Conservation (phyloP, 2,329 filamentous ascomycete genomes). For the Gaeumannomyces sp. region DNA sequence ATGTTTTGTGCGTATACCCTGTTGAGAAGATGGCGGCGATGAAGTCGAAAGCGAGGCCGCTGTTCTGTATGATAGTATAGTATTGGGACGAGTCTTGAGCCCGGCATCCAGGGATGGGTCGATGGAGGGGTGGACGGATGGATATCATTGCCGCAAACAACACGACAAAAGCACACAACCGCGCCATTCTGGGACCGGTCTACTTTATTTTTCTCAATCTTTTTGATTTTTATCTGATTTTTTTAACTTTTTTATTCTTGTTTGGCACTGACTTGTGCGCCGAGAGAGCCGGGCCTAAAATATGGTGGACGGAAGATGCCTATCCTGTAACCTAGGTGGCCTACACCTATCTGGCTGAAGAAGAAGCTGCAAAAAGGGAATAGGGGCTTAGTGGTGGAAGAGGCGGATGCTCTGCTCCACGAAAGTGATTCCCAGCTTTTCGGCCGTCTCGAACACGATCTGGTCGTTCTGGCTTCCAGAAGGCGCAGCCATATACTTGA, state of each 20-base stretch:
- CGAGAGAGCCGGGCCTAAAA: too few species aligned
- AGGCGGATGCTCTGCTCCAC: conserved; percentile 90
- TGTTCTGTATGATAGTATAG: background rate
- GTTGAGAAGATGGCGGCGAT: background rate
- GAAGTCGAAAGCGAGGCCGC: background rate
- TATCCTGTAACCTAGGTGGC: too few species aligned
- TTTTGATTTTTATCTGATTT: too few species aligned
- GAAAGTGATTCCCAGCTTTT: conserved; percentile 88
- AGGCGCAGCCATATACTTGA: conserved; percentile 93
- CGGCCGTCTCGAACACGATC: conserved; percentile 79
- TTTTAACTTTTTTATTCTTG: too few species aligned
- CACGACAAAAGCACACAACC: background rate
- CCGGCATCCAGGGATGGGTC: background rate
- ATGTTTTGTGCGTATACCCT: background rate
- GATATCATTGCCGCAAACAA: too few species aligned
- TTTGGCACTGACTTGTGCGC: background rate
- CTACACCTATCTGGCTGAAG: too few species aligned
- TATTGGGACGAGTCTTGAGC: background rate
- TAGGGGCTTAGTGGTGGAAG: conserved; percentile 74
- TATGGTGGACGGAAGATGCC: too few species aligned
- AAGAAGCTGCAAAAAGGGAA: background rate
- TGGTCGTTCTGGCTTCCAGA: conserved; percentile 82
- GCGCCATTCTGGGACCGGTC: too few species aligned
- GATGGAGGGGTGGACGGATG: background rate
- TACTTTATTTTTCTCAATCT: too few species aligned